Evolutionary conservation across 352 stramenopile species (phyloP).

Genomic region (Achlya hypogyna): DNA sequence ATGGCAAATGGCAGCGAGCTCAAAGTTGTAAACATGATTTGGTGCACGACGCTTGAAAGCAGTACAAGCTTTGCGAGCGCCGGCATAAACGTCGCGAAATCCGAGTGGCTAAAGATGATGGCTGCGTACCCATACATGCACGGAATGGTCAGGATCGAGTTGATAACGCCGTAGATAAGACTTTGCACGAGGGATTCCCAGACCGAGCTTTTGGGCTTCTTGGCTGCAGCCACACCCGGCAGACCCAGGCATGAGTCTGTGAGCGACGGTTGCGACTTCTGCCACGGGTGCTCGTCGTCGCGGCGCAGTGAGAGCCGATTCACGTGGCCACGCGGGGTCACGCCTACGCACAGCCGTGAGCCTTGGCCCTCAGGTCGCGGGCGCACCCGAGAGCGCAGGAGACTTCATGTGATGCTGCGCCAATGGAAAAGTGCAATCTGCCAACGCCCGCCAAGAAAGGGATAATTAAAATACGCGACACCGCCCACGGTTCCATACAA

Average conservation of each 20-base stretch:
- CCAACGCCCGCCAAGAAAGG: not conserved
- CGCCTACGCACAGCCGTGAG: not conserved
- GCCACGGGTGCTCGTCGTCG: slow-evolving; percentile 3
- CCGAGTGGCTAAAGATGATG: slow-evolving; percentile 91
- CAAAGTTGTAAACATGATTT: slow-evolving; percentile 81
- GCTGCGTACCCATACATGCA: slow-evolving; percentile 93
- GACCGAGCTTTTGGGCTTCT: not conserved
- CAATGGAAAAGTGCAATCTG: slow-evolving; percentile 8
- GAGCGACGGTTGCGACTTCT: slow-evolving; percentile 2
- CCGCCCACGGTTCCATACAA: no score
- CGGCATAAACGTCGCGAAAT: slow-evolving; percentile 83
- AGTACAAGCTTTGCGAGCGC: slow-evolving; percentile 94
- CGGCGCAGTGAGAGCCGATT: not conserved
- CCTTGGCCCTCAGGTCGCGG: not conserved
- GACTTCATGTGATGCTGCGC: not conserved
- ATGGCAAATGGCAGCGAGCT: slow-evolving; percentile 95
- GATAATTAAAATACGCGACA: not conserved
- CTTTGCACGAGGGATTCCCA: slow-evolving; percentile 5
- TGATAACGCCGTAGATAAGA: slow-evolving; percentile 82
- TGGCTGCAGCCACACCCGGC: not conserved
- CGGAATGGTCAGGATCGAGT: slow-evolving; percentile 91
- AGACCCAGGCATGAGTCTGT: not conserved
- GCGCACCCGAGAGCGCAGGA: not conserved
- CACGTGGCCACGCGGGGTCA: slow-evolving; percentile 1
- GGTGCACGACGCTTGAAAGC: slow-evolving; percentile 93